Evolutionary conservation across 2,329 filamentous ascomycete genomes (phyloP).

Genomic region (Exophiala phaeomuriformis): DNA sequence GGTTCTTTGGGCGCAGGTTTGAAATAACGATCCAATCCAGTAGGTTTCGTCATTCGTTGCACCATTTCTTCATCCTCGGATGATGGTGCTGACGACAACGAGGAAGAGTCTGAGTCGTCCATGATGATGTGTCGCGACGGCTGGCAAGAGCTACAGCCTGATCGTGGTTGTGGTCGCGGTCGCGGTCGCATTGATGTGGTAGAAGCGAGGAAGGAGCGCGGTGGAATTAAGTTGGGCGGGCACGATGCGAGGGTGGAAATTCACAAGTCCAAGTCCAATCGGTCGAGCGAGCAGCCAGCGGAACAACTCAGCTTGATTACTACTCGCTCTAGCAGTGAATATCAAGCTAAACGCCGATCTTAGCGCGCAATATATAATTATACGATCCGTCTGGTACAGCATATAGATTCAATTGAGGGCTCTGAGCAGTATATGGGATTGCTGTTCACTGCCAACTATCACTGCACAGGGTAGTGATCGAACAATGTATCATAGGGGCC

Average conservation of each 20-base stretch:
- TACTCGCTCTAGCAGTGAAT: too few species aligned
- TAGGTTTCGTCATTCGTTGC: conserved; percentile 36
- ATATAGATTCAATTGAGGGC: too few species aligned
- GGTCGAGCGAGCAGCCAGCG: conserved; percentile 1
- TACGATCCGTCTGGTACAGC: too few species aligned
- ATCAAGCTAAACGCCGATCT: too few species aligned
- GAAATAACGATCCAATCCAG: conserved; percentile 44
- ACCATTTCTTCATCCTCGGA: conserved; percentile 50
- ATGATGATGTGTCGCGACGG: conserved; percentile 28
- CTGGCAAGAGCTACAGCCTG: background rate
- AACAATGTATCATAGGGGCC: too few species aligned
- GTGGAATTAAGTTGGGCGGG: background rate
- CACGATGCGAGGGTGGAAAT: conserved; percentile 4
- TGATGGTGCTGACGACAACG: conserved; percentile 52
- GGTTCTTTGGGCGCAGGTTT: conserved; percentile 33
- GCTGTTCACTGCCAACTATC: too few species aligned
- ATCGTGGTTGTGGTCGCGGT: too few species aligned
- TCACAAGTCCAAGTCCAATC: background rate
- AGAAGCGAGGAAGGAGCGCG: background rate
- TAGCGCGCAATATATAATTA: too few species aligned
- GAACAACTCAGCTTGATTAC: background rate
- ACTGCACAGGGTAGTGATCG: too few species aligned
- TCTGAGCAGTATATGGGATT: too few species aligned
- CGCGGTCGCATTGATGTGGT: background rate
- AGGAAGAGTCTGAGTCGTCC: conserved; percentile 52